Evolutionary conservation across 2,329 filamentous ascomycete species (phyloP).

Genomic region (Arthrobotrys megalospora): DNA sequence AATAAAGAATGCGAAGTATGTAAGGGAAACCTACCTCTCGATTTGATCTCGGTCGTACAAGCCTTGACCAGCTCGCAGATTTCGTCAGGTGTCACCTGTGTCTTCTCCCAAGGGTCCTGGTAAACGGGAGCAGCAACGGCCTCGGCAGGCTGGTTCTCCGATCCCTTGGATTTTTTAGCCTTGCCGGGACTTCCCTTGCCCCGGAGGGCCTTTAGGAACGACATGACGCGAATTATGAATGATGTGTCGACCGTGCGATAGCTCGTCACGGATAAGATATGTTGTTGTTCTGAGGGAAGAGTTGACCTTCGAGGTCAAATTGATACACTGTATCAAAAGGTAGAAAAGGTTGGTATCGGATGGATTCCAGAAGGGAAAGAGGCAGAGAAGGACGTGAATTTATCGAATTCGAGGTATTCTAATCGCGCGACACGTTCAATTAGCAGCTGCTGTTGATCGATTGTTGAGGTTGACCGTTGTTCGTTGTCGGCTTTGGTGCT

Average conservation of each 20-base stretch:
- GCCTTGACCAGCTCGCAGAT: slow-evolving; percentile 87
- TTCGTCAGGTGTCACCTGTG: slow-evolving; percentile 87
- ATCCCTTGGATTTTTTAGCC: slow-evolving; percentile 76
- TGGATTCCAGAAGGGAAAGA: slow-evolving; percentile 28
- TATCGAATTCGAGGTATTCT: slow-evolving; percentile 26
- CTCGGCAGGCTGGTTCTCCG: slow-evolving; percentile 71
- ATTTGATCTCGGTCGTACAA: slow-evolving; percentile 93
- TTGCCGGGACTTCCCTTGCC: slow-evolving; percentile 58
- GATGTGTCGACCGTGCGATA: slow-evolving; percentile 36
- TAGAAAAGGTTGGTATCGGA: neutral
- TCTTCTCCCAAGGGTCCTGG: slow-evolving; percentile 89
- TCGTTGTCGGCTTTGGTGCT: slow-evolving; percentile 18
- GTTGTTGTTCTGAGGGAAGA: slow-evolving; percentile 17
- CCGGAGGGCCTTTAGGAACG: slow-evolving; percentile 56
- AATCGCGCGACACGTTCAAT: slow-evolving; percentile 41
- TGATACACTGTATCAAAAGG: slow-evolving; percentile 33
- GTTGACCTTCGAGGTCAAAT: slow-evolving; percentile 50
- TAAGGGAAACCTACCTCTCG: slow-evolving; percentile 78
- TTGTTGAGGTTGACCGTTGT: neutral
- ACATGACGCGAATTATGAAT: slow-evolving; percentile 41
- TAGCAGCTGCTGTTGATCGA: slow-evolving; percentile 25
- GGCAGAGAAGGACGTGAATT: slow-evolving; percentile 33
- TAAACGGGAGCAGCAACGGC: slow-evolving; percentile 80
- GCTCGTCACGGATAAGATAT: slow-evolving; percentile 3
- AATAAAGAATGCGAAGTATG: slow-evolving; percentile 6